phyloP scores from a whole-genome alignment of 2,329 filamentous ascomycete genomes.

The Stemphylium beticola region DNA sequence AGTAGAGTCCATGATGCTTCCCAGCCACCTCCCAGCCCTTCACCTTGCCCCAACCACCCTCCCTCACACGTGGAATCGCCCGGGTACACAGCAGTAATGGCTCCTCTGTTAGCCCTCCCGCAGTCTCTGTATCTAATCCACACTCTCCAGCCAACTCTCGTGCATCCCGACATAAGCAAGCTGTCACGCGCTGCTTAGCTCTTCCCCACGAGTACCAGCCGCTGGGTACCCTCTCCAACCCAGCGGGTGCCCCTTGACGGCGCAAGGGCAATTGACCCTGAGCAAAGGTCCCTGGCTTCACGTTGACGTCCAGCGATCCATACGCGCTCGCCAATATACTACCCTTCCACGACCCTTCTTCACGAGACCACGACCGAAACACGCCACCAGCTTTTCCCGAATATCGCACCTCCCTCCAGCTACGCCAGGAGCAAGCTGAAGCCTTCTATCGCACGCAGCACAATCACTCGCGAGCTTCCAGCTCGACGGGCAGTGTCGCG shows the following conservation, averaged over 20 bases:
- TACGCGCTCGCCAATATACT: conserved; percentile 39
- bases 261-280: conserved; percentile 23
- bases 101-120: conserved; percentile 29
- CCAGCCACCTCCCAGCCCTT: conserved; percentile 32
- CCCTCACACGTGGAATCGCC: conserved; percentile 11
- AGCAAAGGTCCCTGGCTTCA: conserved; percentile 23
- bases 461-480: conserved; percentile 57
- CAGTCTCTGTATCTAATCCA: conserved; percentile 29
- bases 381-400: conserved; percentile 31
- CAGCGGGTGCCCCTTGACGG: conserved; percentile 29
- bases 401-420: conserved; percentile 49
- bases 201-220: conserved; percentile 19
- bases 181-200: conserved; percentile 17
- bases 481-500: conserved; percentile 57
- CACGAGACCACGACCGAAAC: conserved; percentile 48
- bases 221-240: conserved; percentile 22
- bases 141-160: conserved; percentile 27
- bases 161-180: conserved; percentile 27
- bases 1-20: conserved; percentile 12
- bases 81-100: conserved; percentile 28
- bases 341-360: conserved; percentile 24
- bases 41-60: conserved; percentile 13
- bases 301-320: conserved; percentile 36
- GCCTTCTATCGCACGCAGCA: conserved; percentile 43
- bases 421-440: conserved; percentile 52